A percentile compares a stretch with the other conserved stretches of the same genome.
Conservation (phyloP, 2,329 filamentous ascomycete species). For the Piedraia hortae region DNA sequence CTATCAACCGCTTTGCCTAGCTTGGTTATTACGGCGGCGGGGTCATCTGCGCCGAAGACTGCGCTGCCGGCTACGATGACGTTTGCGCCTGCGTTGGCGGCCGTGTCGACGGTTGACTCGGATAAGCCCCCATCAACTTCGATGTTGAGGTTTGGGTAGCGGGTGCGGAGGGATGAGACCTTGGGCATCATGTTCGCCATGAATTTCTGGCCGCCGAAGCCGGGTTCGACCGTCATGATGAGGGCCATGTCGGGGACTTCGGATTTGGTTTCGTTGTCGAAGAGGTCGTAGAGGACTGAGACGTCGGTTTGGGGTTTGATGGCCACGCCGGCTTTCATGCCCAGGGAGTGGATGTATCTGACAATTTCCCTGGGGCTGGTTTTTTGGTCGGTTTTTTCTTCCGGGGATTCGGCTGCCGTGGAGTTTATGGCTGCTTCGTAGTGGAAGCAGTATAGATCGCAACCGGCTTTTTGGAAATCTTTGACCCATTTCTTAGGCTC, state of each 20-base stretch:
- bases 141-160: slow-evolving; percentile 81
- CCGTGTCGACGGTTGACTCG: slow-evolving; percentile 69
- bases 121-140: slow-evolving; percentile 89
- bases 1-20: slow-evolving; percentile 55
- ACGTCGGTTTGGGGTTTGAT: slow-evolving; percentile 83
- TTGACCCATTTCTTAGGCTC: slow-evolving; percentile 98
- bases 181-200: slow-evolving; percentile 92
- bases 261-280: slow-evolving; percentile 41
- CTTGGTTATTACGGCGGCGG: slow-evolving; percentile 58
- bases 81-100: slow-evolving; percentile 84
- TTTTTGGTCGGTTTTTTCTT: slow-evolving; percentile 35
- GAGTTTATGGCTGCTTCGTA: slow-evolving; percentile 79
- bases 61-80: slow-evolving; percentile 94
- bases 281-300: slow-evolving; percentile 72
- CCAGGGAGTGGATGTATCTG: slow-evolving; percentile 65
- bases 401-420: slow-evolving; percentile 56
- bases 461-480: slow-evolving; percentile 78
- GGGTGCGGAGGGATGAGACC: slow-evolving; percentile 53
- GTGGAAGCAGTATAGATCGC: slow-evolving; percentile 99
- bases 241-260: slow-evolving; percentile 94
- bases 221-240: slow-evolving; percentile 92
- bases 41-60: slow-evolving; percentile 78
- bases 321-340: slow-evolving; percentile 76
- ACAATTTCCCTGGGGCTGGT: slow-evolving; percentile 70
- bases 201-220: slow-evolving; percentile 95